Percentiles rank a stretch among this genome's conserved stretches.
phyloP scores from a whole-genome alignment of 208 protist genomes.

The Trypanosoma scelopori region DNA sequence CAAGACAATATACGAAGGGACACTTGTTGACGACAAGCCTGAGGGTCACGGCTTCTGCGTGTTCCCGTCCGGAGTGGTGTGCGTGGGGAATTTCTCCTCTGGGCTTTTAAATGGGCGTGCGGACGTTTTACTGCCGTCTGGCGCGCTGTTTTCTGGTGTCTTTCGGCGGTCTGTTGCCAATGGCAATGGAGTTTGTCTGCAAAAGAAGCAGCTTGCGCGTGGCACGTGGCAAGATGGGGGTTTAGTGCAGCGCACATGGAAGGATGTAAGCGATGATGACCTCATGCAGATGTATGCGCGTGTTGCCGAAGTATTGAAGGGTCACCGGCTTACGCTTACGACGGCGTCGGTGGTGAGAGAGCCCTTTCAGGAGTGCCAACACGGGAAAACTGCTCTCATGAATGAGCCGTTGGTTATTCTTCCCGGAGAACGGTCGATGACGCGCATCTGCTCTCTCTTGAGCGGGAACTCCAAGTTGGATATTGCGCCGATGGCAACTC shows the following conservation, averaged over 20 bases:
- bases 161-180: conserved; percentile 39
- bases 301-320: neutral
- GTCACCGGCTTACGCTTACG: neutral
- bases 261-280: neutral
- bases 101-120: conserved; percentile 59
- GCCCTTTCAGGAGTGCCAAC: too few relatives aligned
- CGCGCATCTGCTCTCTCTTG: neutral
- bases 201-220: conserved; percentile 27
- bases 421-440: neutral
- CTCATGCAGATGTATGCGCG: neutral
- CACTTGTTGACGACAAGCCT: conserved; percentile 38
- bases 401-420: neutral
- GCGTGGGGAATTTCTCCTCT: conserved; percentile 45
- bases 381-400: neutral
- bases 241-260: neutral
- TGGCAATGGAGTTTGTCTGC: conserved; percentile 42
- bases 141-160: conserved; percentile 56
- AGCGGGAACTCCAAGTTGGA: neutral
- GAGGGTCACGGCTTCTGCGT: conserved; percentile 62
- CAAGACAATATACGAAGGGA: conserved; percentile 61
- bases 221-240: conserved; percentile 41
- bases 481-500: neutral
- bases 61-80: conserved; percentile 65
- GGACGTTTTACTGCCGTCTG: conserved; percentile 53
- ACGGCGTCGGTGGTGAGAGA: neutral